Evolutionary conservation across 2,329 filamentous ascomycete genomes (phyloP), one percentile per base, ranked within the genome.

Genomic region (Aureobasidium uvarum): DNA sequence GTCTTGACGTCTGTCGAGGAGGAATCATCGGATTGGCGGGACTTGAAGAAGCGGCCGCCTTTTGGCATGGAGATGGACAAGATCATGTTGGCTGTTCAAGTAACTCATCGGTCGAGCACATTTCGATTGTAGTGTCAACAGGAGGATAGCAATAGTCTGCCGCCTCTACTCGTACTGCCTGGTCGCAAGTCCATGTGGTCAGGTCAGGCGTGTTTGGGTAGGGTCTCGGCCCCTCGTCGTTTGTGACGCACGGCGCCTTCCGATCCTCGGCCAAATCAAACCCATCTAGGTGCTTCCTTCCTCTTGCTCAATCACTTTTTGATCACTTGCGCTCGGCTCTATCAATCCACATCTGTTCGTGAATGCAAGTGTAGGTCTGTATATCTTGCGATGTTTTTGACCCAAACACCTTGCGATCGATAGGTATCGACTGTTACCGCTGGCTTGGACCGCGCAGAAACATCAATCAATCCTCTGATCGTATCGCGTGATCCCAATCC

Each of bases 31-130:
- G 54, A 50, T 13, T 54, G 38, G 13, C 51, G 36, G 3, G 51
- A 48, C 25, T n/a, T 60, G 46, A 63, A 46, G 41, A 65, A 66
- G 38, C 64, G 48, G 43, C 64, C 64, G 43, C 64, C 59, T 48
- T 60, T 62, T 38, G 66, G 51, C 66, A 66, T 59, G 13, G 60
- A 25, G 31, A 66, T 62, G 52, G 64, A 52, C 50, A 52, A 46
- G 33, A 67, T 66, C 66, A 67, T 67, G 48, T 39, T 52, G 62
- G 39, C 39, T 56, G 58, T 20, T 60, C 5, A n/a, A 23, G 10
- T 31, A 7, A 25, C 8, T 36, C 13, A 11, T n/a, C 33, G 16
- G 41, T n/a, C 38, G 43, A 43, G 36, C 18, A 25, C 56, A 60
- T 60, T 38, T 46, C 31, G 41, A 23, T 23, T 38, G n/a, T 28